Evolutionary conservation across 2,329 filamentous ascomycete genomes (phyloP), one percentile per base, ranked within the genome.

Genomic region (Chrysoporthe puriensis): DNA sequence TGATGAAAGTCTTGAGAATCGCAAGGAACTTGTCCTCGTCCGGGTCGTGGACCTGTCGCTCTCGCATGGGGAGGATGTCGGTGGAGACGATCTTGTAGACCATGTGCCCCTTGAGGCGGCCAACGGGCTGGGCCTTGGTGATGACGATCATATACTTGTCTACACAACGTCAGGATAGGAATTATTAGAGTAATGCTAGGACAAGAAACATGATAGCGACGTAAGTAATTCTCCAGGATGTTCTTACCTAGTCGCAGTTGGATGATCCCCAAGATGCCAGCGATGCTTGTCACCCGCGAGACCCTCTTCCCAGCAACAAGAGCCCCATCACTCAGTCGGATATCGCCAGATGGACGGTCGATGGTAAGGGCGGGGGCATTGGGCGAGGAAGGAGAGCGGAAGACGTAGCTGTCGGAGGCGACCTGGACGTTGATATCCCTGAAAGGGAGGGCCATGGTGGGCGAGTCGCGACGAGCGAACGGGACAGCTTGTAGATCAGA

Each of bases 91-190:
- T 88, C 80, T 93, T 96, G 86, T 98, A 98, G 40, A 98, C 89
- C 89, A 96, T 96, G 79, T 99, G 93, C 71, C 96, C 96, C 80
- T 95, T 96, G 73, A 99, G 86, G 66, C 94, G 89, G 70, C 95
- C 96, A 79, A 98, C 89, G 48, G 94, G 91, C 77, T 94, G 89
- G 66, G 94, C 92, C 81, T 99, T 98, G 73, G 92, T 97, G 78
- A 99, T 97, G 76, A 97, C 87, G 76, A 99, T 92, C 76, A 97
- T 91, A 85, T 99, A 99, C 80, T 97, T 98, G 85, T 99, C 88
- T 88, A 73, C 34, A 26, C 64, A n/a, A 50, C 1, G 9, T 61
- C 34, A 26, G 44, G 18, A 57, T 21, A 2, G 21, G 42, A 7
- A 16, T 43, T 26, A 26, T 26, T 26, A 26, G 26, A 26, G 26